These are phyloP conservation scores for Apodospora peruviana DNA, from an alignment of 495 filamentous ascomycete species.

Conservation along the genomic window DNA sequence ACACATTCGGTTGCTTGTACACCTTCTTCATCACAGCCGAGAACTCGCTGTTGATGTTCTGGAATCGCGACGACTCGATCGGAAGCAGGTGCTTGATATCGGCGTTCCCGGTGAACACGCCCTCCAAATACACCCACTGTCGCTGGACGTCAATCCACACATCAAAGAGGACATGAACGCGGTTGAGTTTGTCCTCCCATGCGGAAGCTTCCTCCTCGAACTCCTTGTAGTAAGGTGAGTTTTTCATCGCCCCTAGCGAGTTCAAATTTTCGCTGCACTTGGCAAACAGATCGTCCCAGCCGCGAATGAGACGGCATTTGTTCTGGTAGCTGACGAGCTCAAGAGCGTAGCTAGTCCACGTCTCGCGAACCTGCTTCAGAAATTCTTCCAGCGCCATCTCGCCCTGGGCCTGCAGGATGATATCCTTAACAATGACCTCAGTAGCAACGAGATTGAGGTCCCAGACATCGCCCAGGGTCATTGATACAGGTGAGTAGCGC, in stretches of 20 bases:
- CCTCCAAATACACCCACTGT: constrained; percentile 98
- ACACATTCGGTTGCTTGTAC: constrained; percentile 85
- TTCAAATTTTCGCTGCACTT: constrained; percentile 98
- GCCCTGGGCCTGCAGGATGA: constrained; percentile 92
- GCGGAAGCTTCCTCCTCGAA: constrained; percentile 94
- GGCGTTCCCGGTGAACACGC: constrained; percentile 95
- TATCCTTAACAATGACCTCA: constrained; percentile 80
- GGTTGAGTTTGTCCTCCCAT: constrained; percentile 98
- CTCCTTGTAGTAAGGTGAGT: constrained; percentile 97
- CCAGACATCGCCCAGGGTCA: constrained; percentile 97
- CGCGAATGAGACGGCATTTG: constrained; percentile 93
- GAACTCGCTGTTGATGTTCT: constrained; percentile 98
- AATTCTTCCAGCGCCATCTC: constrained; percentile 99
- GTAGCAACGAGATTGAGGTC: constrained; percentile 84
- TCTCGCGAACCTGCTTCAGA: constrained; percentile 92
- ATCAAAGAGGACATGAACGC: constrained; percentile 95
- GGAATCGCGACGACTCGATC: constrained; percentile 90
- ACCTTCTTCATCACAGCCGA: constrained; percentile 98
- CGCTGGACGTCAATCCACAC: constrained; percentile 99
- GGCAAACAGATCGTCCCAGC: constrained; percentile 96
- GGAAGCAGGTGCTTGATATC: constrained; percentile 98
- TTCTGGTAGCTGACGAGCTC: constrained; percentile 96
- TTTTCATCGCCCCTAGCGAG: constrained; percentile 95
- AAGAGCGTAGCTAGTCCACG: constrained; percentile 89
- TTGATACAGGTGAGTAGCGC: constrained; percentile 83